Evolutionary conservation across 257 asterid genomes (phyloP).

Genomic region (Solanum medicagineum): DNA sequence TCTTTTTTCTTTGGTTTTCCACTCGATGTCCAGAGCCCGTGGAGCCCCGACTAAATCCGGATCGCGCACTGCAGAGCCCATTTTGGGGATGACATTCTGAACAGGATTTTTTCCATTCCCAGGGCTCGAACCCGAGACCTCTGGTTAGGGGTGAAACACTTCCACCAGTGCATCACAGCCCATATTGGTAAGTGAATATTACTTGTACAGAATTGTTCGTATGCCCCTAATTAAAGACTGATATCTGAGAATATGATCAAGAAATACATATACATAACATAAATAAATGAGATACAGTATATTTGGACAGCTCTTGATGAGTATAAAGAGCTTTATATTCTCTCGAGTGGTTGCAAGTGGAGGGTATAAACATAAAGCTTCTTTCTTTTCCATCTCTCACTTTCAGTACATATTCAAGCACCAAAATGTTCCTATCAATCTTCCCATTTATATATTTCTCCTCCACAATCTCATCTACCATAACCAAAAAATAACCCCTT

Average conservation of each 20-base stretch:
- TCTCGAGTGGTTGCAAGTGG: slow-evolving; percentile 19
- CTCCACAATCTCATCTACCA: slow-evolving; percentile 18
- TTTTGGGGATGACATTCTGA: too few relatives aligned
- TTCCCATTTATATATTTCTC: slow-evolving; percentile 46
- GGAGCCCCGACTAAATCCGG: too few relatives aligned
- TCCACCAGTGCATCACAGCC: too few relatives aligned
- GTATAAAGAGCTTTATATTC: slow-evolving; percentile 15
- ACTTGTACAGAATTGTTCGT: neutral
- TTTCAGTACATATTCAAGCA: slow-evolving; percentile 14
- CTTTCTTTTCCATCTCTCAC: slow-evolving; percentile 27
- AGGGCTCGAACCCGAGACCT: too few relatives aligned
- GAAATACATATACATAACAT: slow-evolving; percentile 3
- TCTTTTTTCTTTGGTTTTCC: too few relatives aligned
- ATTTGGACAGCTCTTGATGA: slow-evolving; percentile 5
- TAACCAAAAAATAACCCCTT: slow-evolving; percentile 9
- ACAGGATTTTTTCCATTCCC: too few relatives aligned
- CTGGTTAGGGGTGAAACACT: too few relatives aligned
- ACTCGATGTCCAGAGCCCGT: too few relatives aligned
- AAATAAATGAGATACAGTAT: slow-evolving; percentile 11
- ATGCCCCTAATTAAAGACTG: neutral
- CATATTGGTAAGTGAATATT: neutral
- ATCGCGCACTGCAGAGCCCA: too few relatives aligned
- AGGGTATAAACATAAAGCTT: slow-evolving; percentile 48
- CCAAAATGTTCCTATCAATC: slow-evolving; percentile 25
- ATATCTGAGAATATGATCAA: neutral